Evolutionary conservation across 2,329 filamentous ascomycete genomes (phyloP).

Genomic region (Colletotrichum scovillei): DNA sequence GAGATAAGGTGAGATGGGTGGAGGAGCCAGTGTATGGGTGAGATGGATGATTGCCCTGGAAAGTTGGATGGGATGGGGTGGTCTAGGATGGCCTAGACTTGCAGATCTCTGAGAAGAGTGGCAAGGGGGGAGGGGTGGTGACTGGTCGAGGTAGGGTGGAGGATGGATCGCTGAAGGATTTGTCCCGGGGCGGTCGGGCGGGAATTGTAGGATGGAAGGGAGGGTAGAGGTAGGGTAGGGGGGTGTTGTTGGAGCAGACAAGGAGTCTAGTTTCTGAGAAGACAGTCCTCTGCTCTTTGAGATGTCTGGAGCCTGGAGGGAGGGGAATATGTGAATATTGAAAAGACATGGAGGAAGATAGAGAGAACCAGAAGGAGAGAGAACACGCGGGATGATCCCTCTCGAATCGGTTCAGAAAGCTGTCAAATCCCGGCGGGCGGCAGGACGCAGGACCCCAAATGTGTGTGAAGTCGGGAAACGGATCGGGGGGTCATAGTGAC

Average conservation of each 20-base stretch:
- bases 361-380: background rate
- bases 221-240: background rate
- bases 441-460: background rate
- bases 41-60: constrained; percentile 16
- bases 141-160: background rate
- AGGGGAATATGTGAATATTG: background rate
- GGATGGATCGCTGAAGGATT: constrained; percentile 30
- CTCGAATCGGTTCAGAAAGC: background rate
- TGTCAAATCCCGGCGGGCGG: background rate
- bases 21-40: background rate
- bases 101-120: constrained; percentile 24
- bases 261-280: background rate
- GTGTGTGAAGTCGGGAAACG: background rate
- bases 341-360: constrained; percentile 19
- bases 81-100: constrained; percentile 26
- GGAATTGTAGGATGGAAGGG: constrained; percentile 10
- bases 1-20: constrained; percentile 21
- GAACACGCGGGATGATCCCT: constrained; percentile 18
- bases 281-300: background rate
- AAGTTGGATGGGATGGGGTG: constrained; percentile 4
- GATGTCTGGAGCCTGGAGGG: background rate
- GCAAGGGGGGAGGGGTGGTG: constrained; percentile 4
- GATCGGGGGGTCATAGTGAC: background rate
- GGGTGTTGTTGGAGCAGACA: background rate
- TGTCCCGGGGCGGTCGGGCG: constrained; percentile 22